A percentile compares a stretch with the other conserved stretches of the same genome.
These are phyloP conservation scores for Cryphonectria radicalis DNA, from an alignment of 2,329 filamentous ascomycete genomes.

Conservation along the genomic window DNA sequence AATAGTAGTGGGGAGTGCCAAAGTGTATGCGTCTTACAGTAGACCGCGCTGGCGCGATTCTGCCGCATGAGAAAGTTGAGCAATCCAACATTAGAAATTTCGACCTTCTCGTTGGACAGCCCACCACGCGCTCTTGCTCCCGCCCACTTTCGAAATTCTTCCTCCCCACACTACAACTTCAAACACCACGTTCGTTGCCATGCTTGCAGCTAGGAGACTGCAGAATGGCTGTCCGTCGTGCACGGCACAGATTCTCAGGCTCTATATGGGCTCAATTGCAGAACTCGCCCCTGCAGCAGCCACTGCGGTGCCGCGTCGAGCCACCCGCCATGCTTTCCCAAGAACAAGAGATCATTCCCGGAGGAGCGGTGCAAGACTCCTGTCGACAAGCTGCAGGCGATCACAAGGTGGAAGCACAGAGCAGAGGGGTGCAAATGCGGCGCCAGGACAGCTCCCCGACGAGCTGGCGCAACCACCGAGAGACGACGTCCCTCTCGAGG, in stretches of 20 bases:
- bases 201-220: slow-evolving; percentile 45
- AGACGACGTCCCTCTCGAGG: slow-evolving; percentile 9
- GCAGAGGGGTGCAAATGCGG: background rate
- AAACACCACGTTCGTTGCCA: slow-evolving; percentile 31
- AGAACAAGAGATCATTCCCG: slow-evolving; percentile 18
- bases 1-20: background rate
- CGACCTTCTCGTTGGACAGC: slow-evolving; percentile 26
- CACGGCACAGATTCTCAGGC: slow-evolving; percentile 41
- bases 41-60: slow-evolving; percentile 18
- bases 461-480: background rate
- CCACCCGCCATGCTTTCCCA: slow-evolving; percentile 11
- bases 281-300: slow-evolving; percentile 27
- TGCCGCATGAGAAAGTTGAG: slow-evolving; percentile 21
- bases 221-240: slow-evolving; percentile 45
- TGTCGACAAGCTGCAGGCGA: slow-evolving; percentile 23
- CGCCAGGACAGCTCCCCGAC: slow-evolving; percentile 9
- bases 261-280: slow-evolving; percentile 43
- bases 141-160: slow-evolving; percentile 6
- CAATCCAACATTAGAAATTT: slow-evolving; percentile 27
- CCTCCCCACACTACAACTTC: slow-evolving; percentile 13
- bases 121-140: background rate
- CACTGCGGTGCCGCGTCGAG: slow-evolving; percentile 16
- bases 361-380: slow-evolving; percentile 20
- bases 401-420: slow-evolving; percentile 14
- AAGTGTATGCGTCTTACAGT: slow-evolving; percentile 11